Evolutionary conservation across 345 rosid genomes (phyloP).

Genomic region (Salix purpurea): DNA sequence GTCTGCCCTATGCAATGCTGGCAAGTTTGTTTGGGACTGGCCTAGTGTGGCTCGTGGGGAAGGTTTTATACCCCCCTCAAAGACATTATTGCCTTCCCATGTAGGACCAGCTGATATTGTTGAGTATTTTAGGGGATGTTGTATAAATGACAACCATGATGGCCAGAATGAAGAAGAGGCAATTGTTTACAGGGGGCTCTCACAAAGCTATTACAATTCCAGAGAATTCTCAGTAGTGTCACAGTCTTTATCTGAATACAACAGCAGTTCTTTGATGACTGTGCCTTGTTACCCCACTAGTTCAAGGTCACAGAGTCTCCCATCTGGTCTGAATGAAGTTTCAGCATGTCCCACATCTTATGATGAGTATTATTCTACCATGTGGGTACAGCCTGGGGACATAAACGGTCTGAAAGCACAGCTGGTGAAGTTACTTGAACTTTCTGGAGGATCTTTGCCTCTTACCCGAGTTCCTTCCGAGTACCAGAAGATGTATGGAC

Average conservation of each 20-base stretch:
- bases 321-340: conserved; percentile 48
- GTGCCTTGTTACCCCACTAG: conserved; percentile 37
- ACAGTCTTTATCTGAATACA: conserved; percentile 50
- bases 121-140: conserved; percentile 53
- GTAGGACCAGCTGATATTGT: conserved; percentile 34
- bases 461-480: conserved; percentile 66
- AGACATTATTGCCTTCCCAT: conserved; percentile 40
- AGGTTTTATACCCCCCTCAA: conserved; percentile 65
- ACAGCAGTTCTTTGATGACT: conserved; percentile 30
- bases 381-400: conserved; percentile 96
- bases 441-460: conserved; percentile 78
- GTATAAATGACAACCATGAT: conserved; percentile 41
- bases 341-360: conserved; percentile 32
- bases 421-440: conserved; percentile 74
- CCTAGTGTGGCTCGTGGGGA: conserved; percentile 90
- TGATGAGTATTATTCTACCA: conserved; percentile 55
- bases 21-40: conserved; percentile 98
- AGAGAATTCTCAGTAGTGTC: conserved; percentile 57
- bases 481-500: conserved; percentile 69
- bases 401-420: conserved; percentile 72
- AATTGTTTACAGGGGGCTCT: conserved; percentile 56
- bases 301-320: conserved; percentile 54
- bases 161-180: conserved; percentile 68
- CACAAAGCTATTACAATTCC: conserved; percentile 51
- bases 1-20: conserved; percentile 82